phyloP scores from a whole-genome alignment of 805 yeast genomes.

The Barnettozyma siamensis region DNA sequence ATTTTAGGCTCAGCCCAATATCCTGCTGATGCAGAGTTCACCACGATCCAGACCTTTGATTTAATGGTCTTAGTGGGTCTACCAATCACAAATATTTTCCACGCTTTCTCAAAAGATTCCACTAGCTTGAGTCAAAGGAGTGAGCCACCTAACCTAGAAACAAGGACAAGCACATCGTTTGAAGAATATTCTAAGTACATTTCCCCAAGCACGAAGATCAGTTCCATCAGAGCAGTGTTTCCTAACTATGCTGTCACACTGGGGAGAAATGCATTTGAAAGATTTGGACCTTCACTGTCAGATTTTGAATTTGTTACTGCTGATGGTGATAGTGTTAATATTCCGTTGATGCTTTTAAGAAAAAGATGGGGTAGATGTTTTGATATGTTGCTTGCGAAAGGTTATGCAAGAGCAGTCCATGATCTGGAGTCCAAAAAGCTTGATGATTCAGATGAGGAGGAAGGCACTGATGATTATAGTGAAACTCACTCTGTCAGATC shows the following conservation, averaged over 20 bases:
- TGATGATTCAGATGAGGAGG: constrained; percentile 2
- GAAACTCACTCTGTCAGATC: constrained; percentile 12
- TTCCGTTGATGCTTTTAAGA: constrained; percentile 53
- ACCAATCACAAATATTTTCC: constrained; percentile 45
- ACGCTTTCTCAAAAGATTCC: constrained; percentile 14
- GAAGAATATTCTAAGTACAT: constrained; percentile 70
- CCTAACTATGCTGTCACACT: constrained; percentile 74
- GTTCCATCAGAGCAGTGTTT: constrained; percentile 62
- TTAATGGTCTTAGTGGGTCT: constrained; percentile 44
- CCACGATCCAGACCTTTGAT: constrained; percentile 38
- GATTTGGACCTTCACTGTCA: constrained; percentile 55
- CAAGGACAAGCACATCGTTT: constrained; percentile 31
- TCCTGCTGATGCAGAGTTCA: constrained; percentile 21
- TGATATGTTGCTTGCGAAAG: constrained; percentile 53
- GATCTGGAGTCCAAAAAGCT: constrained; percentile 23
- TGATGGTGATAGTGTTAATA: constrained; percentile 65
- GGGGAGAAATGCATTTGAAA: constrained; percentile 68
- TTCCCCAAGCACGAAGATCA: constrained; percentile 63
- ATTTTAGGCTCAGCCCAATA: constrained; percentile 42
- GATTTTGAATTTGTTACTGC: constrained; percentile 68
- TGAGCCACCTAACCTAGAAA: constrained; percentile 2
- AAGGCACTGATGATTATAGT: constrained; percentile 4
- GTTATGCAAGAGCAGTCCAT: constrained; percentile 51
- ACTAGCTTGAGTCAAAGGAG: constrained; percentile 16
- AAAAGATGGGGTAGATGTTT: constrained; percentile 77